These are phyloP conservation scores for Gryganskiella cystojenkinii DNA, from an alignment of 192 early-diverging fungal genomes.

Conservation along the genomic window DNA sequence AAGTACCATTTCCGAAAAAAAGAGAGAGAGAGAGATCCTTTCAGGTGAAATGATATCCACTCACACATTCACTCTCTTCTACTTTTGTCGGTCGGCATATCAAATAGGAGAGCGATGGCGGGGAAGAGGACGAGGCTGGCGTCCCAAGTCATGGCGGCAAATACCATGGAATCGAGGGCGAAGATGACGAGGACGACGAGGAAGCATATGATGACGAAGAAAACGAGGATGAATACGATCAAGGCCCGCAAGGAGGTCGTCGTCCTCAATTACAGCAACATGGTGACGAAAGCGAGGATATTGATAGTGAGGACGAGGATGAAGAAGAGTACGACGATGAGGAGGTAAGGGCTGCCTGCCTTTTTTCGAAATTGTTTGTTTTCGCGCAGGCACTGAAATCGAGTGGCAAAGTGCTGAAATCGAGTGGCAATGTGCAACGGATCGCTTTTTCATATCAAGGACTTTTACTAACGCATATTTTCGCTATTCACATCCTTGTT, in stretches of 20 bases:
- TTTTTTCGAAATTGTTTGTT: background rate
- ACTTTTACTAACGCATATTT: too few species aligned
- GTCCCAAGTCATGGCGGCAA: background rate
- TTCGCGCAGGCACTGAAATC: background rate
- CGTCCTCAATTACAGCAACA: background rate
- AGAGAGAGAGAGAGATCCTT: background rate
- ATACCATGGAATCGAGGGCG: background rate
- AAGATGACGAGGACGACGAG: constrained; percentile 48
- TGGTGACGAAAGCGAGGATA: constrained; percentile 32
- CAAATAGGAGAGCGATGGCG: background rate
- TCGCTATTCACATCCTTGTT: too few species aligned
- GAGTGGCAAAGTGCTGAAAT: too few species aligned
- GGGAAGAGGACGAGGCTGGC: constrained; percentile 8
- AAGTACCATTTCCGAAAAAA: background rate
- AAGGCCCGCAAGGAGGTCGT: background rate
- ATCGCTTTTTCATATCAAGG: too few species aligned
- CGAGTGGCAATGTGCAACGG: too few species aligned
- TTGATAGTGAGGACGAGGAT: constrained; percentile 30
- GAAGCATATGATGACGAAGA: constrained; percentile 45
- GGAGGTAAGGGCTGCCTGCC: too few species aligned
- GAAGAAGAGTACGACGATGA: constrained; percentile 17
- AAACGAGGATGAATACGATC: constrained; percentile 2
- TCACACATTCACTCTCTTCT: too few species aligned
- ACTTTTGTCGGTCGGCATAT: background rate
- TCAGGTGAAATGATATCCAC: background rate